A percentile compares a stretch with the other conserved stretches of the same genome.
Conservation (phyloP, 139 green algal species). For the Picochlorum sp. region DNA sequence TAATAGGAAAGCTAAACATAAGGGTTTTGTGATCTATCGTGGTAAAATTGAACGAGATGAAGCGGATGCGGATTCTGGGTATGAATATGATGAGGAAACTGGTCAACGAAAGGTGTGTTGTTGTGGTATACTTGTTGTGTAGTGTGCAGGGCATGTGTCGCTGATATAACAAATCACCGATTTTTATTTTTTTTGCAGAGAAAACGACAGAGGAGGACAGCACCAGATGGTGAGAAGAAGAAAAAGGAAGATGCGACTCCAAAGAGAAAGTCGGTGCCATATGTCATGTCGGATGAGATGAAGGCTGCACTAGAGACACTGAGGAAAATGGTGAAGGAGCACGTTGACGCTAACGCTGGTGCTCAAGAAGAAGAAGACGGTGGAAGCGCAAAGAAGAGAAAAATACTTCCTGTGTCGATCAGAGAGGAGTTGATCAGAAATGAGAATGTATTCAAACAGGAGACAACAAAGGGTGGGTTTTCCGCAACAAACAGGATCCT, state of each 20-base stretch:
- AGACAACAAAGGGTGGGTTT: not conserved
- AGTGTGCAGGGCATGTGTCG: not conserved
- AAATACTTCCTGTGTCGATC: conserved; percentile 7
- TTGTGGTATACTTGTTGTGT: not conserved
- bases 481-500: conserved; percentile 10
- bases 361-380: not conserved
- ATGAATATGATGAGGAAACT: not conserved
- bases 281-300: conserved; percentile 15
- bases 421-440: not conserved
- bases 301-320: not conserved
- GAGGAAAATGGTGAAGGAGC: not conserved
- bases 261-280: not conserved
- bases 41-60: conserved; percentile 3
- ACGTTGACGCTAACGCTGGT: too few relatives aligned
- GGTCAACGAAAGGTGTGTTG: not conserved
- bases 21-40: conserved; percentile 6
- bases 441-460: conserved; percentile 1
- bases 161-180: not conserved
- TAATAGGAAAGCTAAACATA: conserved; percentile 10
- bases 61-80: not conserved
- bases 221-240: not conserved
- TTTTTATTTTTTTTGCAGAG: not conserved
- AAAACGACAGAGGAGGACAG: not conserved
- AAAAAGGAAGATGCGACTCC: conserved; percentile 9
- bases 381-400: conserved; percentile 1